phyloP scores from a whole-genome alignment of 2,329 filamentous ascomycete species.

The Calonectria leucothoes region DNA sequence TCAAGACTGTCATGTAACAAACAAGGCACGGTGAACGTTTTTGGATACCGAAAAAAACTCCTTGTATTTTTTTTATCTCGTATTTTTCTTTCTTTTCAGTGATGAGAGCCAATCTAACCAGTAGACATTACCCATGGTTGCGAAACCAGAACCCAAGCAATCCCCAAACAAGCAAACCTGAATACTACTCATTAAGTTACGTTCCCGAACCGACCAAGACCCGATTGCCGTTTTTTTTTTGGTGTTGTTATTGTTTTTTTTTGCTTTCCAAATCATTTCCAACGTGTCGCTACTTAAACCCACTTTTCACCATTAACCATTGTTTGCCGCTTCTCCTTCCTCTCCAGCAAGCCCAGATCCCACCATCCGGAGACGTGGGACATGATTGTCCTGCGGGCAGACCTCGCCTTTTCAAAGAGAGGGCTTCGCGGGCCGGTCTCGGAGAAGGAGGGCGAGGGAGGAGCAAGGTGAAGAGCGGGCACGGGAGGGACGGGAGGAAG shows the following conservation, averaged over 20 bases:
- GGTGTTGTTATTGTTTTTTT: neutral
- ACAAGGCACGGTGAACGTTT: neutral
- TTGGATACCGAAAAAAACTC: slow-evolving; percentile 13
- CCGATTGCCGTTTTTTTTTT: neutral
- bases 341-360: slow-evolving; percentile 63
- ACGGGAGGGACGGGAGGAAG: slow-evolving; percentile 47
- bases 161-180: slow-evolving; percentile 25
- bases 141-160: slow-evolving; percentile 19
- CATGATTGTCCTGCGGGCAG: slow-evolving; percentile 60
- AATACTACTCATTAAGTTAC: slow-evolving; percentile 22
- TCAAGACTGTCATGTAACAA: neutral
- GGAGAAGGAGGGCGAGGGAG: slow-evolving; percentile 31
- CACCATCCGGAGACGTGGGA: slow-evolving; percentile 65
- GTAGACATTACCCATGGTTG: slow-evolving; percentile 43
- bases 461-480: slow-evolving; percentile 34
- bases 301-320: slow-evolving; percentile 40
- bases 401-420: slow-evolving; percentile 42
- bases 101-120: slow-evolving; percentile 39
- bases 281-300: slow-evolving; percentile 22
- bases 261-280: neutral
- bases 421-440: slow-evolving; percentile 39
- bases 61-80: slow-evolving; percentile 21
- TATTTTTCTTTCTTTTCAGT: slow-evolving; percentile 39
- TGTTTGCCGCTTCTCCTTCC: slow-evolving; percentile 57
- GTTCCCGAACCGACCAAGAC: slow-evolving; percentile 11